phyloP scores from a whole-genome alignment of 495 filamentous ascomycete species.

The Hyaloscypha hepaticicola region DNA sequence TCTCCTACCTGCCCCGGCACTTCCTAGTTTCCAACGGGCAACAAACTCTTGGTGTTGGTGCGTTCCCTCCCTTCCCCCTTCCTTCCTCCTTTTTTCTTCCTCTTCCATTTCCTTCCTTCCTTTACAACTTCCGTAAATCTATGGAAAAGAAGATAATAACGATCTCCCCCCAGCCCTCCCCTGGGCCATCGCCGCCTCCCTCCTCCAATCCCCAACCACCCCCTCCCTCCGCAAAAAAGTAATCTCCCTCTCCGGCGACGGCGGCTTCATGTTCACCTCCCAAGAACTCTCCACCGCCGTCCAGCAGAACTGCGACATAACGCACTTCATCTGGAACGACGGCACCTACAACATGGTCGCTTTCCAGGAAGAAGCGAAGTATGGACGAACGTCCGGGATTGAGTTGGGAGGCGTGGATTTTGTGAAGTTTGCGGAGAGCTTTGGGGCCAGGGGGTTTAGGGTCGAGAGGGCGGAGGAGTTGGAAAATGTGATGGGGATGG shows the following conservation, averaged over 20 bases:
- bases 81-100: background rate
- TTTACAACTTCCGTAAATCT: too few species aligned
- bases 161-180: constrained; percentile 23
- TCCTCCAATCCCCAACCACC: constrained; percentile 27
- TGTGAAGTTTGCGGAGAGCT: constrained; percentile 38
- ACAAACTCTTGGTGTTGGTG: constrained; percentile 41
- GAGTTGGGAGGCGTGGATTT: constrained; percentile 40
- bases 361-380: constrained; percentile 44
- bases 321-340: constrained; percentile 45
- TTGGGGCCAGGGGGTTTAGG: constrained; percentile 38
- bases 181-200: constrained; percentile 41
- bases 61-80: background rate
- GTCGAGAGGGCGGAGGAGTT: constrained; percentile 30
- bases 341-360: constrained; percentile 43
- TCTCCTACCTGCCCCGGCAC: constrained; percentile 37
- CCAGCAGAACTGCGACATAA: constrained; percentile 41
- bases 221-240: constrained; percentile 36
- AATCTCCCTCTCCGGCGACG: constrained; percentile 31
- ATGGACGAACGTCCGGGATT: constrained; percentile 37
- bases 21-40: constrained; percentile 42
- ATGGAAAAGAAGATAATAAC: background rate
- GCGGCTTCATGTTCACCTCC: constrained; percentile 42
- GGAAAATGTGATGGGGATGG: constrained; percentile 36
- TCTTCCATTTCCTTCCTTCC: background rate
- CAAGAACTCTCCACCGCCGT: constrained; percentile 36